Conservation (phyloP, 257 asterid species). For the Cruciata laevipes region DNA sequence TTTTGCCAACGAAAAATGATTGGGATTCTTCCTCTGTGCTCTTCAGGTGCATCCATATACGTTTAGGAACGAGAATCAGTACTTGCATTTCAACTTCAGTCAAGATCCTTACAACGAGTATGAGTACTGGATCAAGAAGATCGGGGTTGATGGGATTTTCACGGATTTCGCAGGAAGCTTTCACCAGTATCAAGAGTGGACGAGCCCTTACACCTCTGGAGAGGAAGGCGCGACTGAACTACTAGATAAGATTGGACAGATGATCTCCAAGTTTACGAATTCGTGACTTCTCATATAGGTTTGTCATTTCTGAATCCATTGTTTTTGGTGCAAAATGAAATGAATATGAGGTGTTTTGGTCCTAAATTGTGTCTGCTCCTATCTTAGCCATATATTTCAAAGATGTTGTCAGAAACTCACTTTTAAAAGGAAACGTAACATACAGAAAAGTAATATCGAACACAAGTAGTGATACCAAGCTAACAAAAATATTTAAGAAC, state of each 20-base stretch:
- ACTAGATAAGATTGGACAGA: constrained; percentile 38
- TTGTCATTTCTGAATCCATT: background rate
- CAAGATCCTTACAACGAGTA: constrained; percentile 75
- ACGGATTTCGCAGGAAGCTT: constrained; percentile 88
- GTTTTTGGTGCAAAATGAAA: background rate
- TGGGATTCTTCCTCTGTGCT: background rate
- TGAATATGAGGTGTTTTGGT: background rate
- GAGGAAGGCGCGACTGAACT: constrained; percentile 46
- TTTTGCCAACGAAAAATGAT: background rate
- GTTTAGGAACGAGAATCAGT: constrained; percentile 59
- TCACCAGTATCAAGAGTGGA: constrained; percentile 76
- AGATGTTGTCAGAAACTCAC: too few relatives aligned
- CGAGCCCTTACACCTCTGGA: constrained; percentile 36
- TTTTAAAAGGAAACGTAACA: too few relatives aligned
- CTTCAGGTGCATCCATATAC: constrained; percentile 87
- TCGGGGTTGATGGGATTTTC: constrained; percentile 81
- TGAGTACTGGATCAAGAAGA: constrained; percentile 62
- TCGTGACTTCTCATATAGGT: background rate
- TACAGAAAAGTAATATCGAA: background rate
- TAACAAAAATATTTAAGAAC: too few relatives aligned
- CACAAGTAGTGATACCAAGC: too few relatives aligned
- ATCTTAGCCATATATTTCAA: too few relatives aligned
- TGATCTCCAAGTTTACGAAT: constrained; percentile 40
- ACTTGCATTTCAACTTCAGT: constrained; percentile 75
- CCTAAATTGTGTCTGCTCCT: background rate